phyloP scores from a whole-genome alignment of 768 basidiomycete species.

The Suillus alpinus region DNA sequence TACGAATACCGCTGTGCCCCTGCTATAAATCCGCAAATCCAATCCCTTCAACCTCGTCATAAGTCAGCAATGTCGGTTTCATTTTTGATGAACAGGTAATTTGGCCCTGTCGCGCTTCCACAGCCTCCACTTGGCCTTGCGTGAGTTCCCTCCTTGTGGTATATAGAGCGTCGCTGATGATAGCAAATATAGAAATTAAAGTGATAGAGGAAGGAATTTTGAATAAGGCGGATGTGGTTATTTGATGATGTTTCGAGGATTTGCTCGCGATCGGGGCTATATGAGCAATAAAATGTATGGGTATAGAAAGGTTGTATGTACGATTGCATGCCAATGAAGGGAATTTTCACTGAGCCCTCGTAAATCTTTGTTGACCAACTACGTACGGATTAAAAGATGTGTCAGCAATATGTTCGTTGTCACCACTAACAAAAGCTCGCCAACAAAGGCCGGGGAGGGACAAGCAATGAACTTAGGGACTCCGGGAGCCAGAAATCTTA shows the following conservation, averaged over 20 bases:
- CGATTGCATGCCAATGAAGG: too few relatives aligned
- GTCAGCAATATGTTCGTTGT: too few relatives aligned
- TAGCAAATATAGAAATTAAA: slow-evolving; percentile 22
- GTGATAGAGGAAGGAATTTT: slow-evolving; percentile 27
- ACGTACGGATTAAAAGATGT: too few relatives aligned
- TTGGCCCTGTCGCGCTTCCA: slow-evolving; percentile 25
- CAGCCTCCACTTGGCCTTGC: slow-evolving; percentile 29
- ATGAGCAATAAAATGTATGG: neutral
- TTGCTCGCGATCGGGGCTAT: neutral
- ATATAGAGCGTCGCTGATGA: neutral
- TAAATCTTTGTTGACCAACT: neutral
- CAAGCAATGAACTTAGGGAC: too few relatives aligned
- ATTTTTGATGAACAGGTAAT: slow-evolving; percentile 16
- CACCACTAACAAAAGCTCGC: too few relatives aligned
- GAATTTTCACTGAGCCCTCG: neutral
- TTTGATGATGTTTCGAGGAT: neutral
- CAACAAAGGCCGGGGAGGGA: too few relatives aligned
- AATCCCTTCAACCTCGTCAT: too few relatives aligned
- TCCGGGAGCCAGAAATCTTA: too few relatives aligned
- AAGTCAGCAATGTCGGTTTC: neutral
- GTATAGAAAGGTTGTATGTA: neutral
- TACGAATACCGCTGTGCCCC: too few relatives aligned
- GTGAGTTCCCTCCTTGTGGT: slow-evolving; percentile 17
- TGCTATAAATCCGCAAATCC: too few relatives aligned
- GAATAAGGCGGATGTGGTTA: neutral